A percentile compares a stretch with the other conserved stretches of the same genome.
Evolutionary conservation across 192 early-diverging fungal genomes (phyloP).

Genomic region (Diversispora epigaea): DNA sequence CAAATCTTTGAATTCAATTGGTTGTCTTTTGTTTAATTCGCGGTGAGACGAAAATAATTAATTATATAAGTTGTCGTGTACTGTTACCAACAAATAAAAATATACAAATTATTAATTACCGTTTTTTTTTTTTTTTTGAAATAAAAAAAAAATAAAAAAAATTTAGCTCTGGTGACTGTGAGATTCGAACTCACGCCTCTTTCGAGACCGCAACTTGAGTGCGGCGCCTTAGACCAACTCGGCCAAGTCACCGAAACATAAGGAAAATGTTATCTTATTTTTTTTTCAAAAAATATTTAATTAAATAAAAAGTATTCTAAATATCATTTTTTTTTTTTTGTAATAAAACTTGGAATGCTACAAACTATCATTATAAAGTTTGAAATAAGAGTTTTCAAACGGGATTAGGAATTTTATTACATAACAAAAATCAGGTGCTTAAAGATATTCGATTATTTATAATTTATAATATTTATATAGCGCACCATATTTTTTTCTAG

Average conservation of each 20-base stretch:
- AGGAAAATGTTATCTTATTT: too few species aligned
- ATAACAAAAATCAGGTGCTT: too few species aligned
- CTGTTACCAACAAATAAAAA: background rate
- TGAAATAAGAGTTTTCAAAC: too few species aligned
- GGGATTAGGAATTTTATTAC: too few species aligned
- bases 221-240: conserved; percentile 78
- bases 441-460: too few species aligned
- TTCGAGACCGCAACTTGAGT: conserved; percentile 82
- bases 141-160: background rate
- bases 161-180: conserved; percentile 47
- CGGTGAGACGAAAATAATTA: conserved; percentile 13
- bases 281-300: too few species aligned
- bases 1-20: background rate
- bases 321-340: too few species aligned
- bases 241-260: conserved; percentile 51
- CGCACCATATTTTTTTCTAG: too few species aligned
- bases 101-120: background rate
- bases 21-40: background rate
- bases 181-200: conserved; percentile 77
- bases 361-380: too few species aligned
- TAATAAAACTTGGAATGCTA: too few species aligned
- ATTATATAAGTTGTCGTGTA: background rate
- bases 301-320: too few species aligned
- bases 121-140: background rate
- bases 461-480: too few species aligned